These are phyloP conservation scores for Metschnikowia kofuensis DNA, from an alignment of 805 yeast species.

Conservation along the genomic window DNA sequence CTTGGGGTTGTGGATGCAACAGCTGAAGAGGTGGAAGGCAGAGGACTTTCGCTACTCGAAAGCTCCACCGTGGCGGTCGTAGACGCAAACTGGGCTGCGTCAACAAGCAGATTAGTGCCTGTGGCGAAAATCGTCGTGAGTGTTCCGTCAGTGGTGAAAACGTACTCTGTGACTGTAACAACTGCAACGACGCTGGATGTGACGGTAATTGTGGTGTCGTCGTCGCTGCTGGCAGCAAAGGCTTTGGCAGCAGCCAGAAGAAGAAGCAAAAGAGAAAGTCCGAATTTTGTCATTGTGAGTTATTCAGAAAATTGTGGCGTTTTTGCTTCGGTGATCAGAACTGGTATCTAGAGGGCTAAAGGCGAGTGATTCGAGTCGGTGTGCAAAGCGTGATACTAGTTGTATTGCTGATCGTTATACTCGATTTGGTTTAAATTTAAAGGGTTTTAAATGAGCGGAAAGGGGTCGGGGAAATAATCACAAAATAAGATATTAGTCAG, in stretches of 20 bases:
- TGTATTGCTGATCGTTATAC: no score
- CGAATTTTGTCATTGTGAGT: conserved; percentile 1
- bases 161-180: conserved; percentile 31
- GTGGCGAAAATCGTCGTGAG: conserved; percentile 26
- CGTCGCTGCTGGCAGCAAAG: conserved; percentile 9
- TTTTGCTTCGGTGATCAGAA: no score
- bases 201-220: conserved; percentile 8
- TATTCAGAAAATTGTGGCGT: background rate
- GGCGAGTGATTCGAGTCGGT: no score
- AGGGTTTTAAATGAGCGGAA: no score
- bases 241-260: conserved; percentile 6
- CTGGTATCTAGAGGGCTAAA: no score
- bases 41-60: background rate
- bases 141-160: conserved; percentile 30
- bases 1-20: background rate
- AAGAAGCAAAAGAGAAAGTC: conserved; percentile 3
- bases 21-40: conserved; percentile 1
- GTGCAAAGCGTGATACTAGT: no score
- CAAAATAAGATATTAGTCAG: background rate
- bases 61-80: background rate
- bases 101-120: conserved; percentile 15
- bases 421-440: no score
- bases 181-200: conserved; percentile 19
- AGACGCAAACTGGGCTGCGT: conserved; percentile 3
- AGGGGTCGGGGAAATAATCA: background rate